Percentiles rank a stretch among this genome's conserved stretches.
These are phyloP conservation scores for Chaetomium cochliodes DNA, from an alignment of 495 filamentous ascomycete genomes.

Conservation along the genomic window DNA sequence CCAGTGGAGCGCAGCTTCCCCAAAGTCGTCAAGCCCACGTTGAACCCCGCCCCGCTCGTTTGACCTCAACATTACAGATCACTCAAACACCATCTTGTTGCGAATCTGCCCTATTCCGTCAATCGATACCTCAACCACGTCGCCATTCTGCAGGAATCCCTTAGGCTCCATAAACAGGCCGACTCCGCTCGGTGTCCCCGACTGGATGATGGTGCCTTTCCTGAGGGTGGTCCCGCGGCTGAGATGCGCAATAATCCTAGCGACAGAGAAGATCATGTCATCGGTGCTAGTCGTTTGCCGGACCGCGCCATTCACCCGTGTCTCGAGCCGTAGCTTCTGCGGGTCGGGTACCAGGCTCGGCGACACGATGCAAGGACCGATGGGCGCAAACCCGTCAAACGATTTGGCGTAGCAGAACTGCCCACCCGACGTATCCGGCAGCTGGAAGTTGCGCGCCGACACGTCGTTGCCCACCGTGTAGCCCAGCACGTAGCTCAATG, in stretches of 20 bases:
- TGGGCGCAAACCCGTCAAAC: slow-evolving; percentile 42
- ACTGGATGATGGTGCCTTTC: slow-evolving; percentile 5
- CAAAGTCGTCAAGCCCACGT: no score
- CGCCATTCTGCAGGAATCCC: slow-evolving; percentile 1
- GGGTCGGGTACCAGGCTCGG: not conserved
- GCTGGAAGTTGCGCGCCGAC: slow-evolving; percentile 23
- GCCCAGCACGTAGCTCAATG: slow-evolving; percentile 36
- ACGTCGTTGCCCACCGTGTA: slow-evolving; percentile 37
- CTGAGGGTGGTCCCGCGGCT: slow-evolving; percentile 8
- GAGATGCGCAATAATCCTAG: slow-evolving; percentile 6
- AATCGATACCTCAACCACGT: slow-evolving; percentile 1
- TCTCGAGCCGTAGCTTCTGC: not conserved
- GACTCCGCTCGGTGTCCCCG: slow-evolving; percentile 5
- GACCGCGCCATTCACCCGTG: slow-evolving; percentile 12
- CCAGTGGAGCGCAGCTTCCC: no score
- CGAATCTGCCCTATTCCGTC: not conserved
- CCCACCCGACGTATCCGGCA: slow-evolving; percentile 15
- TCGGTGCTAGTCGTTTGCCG: slow-evolving; percentile 2
- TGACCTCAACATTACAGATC: not conserved
- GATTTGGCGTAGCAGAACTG: slow-evolving; percentile 37
- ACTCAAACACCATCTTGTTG: slow-evolving; percentile 12
- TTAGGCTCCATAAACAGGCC: slow-evolving; percentile 8
- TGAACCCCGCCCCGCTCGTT: no score
- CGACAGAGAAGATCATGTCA: slow-evolving; percentile 14
- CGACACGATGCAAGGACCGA: slow-evolving; percentile 41